These are phyloP conservation scores for Yamadazyma membranifaciens DNA, from an alignment of 1,139 yeast genomes.

Conservation along the genomic window DNA sequence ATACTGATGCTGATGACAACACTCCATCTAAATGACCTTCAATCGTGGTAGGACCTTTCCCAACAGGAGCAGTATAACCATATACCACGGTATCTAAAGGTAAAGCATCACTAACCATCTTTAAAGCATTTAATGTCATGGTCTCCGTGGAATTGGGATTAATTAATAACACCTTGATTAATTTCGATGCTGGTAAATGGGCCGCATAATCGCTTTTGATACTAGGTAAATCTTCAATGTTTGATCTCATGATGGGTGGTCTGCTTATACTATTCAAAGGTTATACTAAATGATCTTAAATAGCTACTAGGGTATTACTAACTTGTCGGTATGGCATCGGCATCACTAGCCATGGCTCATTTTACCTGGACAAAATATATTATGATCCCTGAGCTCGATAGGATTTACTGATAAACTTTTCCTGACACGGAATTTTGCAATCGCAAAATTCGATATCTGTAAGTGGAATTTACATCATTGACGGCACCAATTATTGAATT, in stretches of 20 bases:
- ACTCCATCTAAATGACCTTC: conserved; percentile 14
- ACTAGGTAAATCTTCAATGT: conserved; percentile 1
- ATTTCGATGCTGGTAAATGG: conserved; percentile 2
- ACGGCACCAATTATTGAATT: too few relatives aligned
- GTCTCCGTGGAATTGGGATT: conserved; percentile 11
- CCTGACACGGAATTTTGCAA: background rate
- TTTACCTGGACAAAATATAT: too few relatives aligned
- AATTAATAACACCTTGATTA: conserved; percentile 9
- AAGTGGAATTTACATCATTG: too few relatives aligned
- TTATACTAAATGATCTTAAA: too few relatives aligned
- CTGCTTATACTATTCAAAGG: background rate
- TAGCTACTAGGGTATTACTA: too few relatives aligned
- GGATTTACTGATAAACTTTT: background rate
- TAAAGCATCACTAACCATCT: conserved; percentile 7
- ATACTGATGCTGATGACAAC: conserved; percentile 9
- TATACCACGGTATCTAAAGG: conserved; percentile 11
- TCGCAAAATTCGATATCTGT: too few relatives aligned
- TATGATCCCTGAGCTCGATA: background rate
- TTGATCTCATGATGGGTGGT: background rate
- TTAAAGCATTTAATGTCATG: conserved; percentile 11
- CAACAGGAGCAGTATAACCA: conserved; percentile 12
- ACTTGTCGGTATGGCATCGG: too few relatives aligned
- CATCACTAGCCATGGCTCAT: too few relatives aligned
- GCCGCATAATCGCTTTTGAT: background rate
- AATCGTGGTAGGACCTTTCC: conserved; percentile 9